phyloP scores from a whole-genome alignment of 495 filamentous ascomycete species.

The Rhypophila decipiens region DNA sequence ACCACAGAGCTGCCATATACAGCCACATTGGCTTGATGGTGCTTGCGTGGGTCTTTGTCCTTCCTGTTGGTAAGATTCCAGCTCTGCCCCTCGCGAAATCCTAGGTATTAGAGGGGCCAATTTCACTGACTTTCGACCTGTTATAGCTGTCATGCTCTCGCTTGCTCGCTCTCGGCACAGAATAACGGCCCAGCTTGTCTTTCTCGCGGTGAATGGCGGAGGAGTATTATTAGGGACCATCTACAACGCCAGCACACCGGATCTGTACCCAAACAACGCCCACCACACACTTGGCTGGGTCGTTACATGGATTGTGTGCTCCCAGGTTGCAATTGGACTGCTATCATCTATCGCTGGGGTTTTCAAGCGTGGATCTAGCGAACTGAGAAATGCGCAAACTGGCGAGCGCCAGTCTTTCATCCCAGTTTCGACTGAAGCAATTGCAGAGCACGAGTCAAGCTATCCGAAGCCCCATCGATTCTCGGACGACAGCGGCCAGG shows the following conservation, averaged over 20 bases:
- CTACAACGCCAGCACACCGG: slow-evolving; percentile 78
- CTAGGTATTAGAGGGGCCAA: no score
- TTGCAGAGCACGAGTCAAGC: slow-evolving; percentile 51
- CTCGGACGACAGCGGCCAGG: slow-evolving; percentile 85
- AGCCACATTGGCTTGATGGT: slow-evolving; percentile 78
- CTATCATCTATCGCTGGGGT: slow-evolving; percentile 46
- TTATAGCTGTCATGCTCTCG: slow-evolving; percentile 79
- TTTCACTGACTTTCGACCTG: no score
- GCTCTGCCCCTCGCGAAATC: background rate
- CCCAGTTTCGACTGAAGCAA: slow-evolving; percentile 61
- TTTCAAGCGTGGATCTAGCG: slow-evolving; percentile 19
- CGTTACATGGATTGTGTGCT: slow-evolving; percentile 61
- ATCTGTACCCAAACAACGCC: slow-evolving; percentile 81
- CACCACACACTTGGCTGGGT: slow-evolving; percentile 91
- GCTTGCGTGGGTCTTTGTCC: slow-evolving; percentile 72
- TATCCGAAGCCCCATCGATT: slow-evolving; percentile 53
- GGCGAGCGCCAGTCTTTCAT: slow-evolving; percentile 51
- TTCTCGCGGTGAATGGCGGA: slow-evolving; percentile 64
- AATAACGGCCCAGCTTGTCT: slow-evolving; percentile 66
- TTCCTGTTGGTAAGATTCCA: slow-evolving; percentile 64
- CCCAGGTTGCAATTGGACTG: slow-evolving; percentile 63
- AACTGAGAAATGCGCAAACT: slow-evolving; percentile 15
- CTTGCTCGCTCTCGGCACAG: slow-evolving; percentile 72
- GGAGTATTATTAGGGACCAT: slow-evolving; percentile 67
- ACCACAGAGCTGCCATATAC: slow-evolving; percentile 61